A percentile compares a stretch with the other conserved stretches of the same genome.
Conservation (phyloP, 805 yeast genomes). For the Wickerhamiella slavikovae region DNA sequence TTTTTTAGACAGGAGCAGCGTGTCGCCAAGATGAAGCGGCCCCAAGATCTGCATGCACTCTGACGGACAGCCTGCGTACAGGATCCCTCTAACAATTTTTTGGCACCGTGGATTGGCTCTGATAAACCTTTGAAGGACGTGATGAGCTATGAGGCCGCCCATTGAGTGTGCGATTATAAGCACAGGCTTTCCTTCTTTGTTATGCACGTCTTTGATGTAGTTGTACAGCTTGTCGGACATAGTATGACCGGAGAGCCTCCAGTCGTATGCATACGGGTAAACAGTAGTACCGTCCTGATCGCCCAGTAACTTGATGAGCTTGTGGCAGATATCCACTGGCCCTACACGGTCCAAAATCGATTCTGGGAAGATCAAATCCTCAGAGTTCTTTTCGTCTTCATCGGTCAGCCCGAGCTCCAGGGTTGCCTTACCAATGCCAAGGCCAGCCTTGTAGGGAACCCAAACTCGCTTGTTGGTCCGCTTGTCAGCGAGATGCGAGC, state of each 20-base stretch:
- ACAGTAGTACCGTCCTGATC: constrained; percentile 32
- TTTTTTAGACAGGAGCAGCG: constrained; percentile 51
- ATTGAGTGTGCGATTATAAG: constrained; percentile 74
- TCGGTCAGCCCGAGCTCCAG: constrained; percentile 51
- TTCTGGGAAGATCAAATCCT: constrained; percentile 38
- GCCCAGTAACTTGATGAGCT: constrained; percentile 32
- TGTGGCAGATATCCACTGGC: constrained; percentile 60
- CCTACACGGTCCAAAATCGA: constrained; percentile 70
- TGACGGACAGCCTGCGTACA: constrained; percentile 69
- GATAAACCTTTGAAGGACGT: constrained; percentile 32
- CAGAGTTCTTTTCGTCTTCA: constrained; percentile 43
- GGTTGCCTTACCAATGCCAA: constrained; percentile 49
- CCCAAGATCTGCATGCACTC: constrained; percentile 76
- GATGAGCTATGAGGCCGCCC: constrained; percentile 82
- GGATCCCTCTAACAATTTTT: constrained; percentile 43
- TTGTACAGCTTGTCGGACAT: constrained; percentile 30
- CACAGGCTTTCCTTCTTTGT: constrained; percentile 29
- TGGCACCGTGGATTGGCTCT: constrained; percentile 25
- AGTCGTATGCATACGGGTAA: constrained; percentile 76
- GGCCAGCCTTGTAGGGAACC: constrained; percentile 75
- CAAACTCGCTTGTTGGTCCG: constrained; percentile 49
- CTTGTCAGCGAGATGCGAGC: constrained; percentile 50
- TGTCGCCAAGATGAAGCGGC: constrained; percentile 66
- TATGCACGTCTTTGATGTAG: constrained; percentile 24
- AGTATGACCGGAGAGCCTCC: constrained; percentile 58